A percentile compares a stretch with the other conserved stretches of the same genome.
These are phyloP conservation scores for Cicer judaicum DNA, from an alignment of 306 rosid genomes.

Conservation along the genomic window DNA sequence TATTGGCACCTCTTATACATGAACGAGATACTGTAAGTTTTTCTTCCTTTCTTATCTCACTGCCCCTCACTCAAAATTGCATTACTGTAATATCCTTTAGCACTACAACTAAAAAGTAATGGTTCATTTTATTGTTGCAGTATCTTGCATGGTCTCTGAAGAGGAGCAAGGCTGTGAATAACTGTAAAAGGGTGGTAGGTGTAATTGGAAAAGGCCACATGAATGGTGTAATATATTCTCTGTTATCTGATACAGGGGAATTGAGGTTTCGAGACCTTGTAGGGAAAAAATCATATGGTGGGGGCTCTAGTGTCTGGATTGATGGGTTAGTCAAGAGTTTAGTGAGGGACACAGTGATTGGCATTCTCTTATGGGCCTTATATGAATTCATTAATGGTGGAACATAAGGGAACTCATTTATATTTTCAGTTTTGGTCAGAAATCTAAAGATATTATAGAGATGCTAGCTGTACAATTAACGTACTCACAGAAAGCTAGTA, in stretches of 20 bases:
- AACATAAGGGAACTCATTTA: neutral
- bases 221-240: slow-evolving; percentile 80
- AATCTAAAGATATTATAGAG: neutral
- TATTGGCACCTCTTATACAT: slow-evolving; percentile 83
- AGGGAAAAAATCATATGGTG: slow-evolving; percentile 52
- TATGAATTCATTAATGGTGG: slow-evolving; percentile 61
- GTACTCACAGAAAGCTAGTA: slow-evolving; percentile 1
- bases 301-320: slow-evolving; percentile 49
- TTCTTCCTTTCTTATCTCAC: neutral
- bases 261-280: slow-evolving; percentile 76
- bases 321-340: slow-evolving; percentile 55
- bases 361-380: slow-evolving; percentile 74
- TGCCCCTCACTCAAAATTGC: neutral
- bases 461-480: neutral
- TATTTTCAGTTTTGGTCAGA: neutral
- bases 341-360: slow-evolving; percentile 73
- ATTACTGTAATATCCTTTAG: neutral
- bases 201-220: slow-evolving; percentile 92
- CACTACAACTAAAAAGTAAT: slow-evolving; percentile 2
- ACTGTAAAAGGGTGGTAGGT: slow-evolving; percentile 81
- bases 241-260: slow-evolving; percentile 69
- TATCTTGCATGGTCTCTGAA: slow-evolving; percentile 93
- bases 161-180: slow-evolving; percentile 91
- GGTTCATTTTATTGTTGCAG: slow-evolving; percentile 47
- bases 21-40: slow-evolving; percentile 85